A percentile compares a stretch with the other conserved stretches of the same genome.
These are phyloP conservation scores for Hypsizygus ulmarius DNA, from an alignment of 1,284 basidiomycete species.

Conservation along the genomic window DNA sequence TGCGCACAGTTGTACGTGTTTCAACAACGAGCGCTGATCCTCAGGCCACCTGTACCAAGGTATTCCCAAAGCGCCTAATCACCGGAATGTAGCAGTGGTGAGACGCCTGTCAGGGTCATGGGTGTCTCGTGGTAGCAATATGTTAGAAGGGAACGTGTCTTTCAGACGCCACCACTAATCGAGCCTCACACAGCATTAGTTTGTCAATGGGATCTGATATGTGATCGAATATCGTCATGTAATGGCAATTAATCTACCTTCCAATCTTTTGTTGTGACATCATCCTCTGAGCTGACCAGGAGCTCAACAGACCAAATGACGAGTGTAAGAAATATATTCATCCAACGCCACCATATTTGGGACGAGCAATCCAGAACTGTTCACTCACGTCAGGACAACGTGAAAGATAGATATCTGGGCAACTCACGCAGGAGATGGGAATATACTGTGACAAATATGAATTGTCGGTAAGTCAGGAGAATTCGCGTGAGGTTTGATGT, in stretches of 20 bases:
- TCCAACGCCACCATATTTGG: conserved; percentile 88
- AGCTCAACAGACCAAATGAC: conserved; percentile 80
- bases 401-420: conserved; percentile 7
- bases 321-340: conserved; percentile 81
- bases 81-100: no score
- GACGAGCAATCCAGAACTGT: conserved; percentile 80
- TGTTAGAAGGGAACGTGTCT: no score
- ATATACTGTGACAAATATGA: conserved; percentile 82
- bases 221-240: neutral
- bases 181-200: neutral
- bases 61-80: no score
- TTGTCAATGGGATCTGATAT: neutral
- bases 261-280: conserved; percentile 68
- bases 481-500: conserved; percentile 72
- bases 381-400: conserved; percentile 9
- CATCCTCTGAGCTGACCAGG: conserved; percentile 74
- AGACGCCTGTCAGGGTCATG: no score
- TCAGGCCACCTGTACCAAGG: no score
- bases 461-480: conserved; percentile 76
- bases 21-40: no score
- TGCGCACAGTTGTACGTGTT: no score
- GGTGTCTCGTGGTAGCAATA: no score
- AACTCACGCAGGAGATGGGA: conserved; percentile 74
- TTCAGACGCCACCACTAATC: no score
- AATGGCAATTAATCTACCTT: conserved; percentile 62